Evolutionary conservation across 2,329 filamentous ascomycete genomes (phyloP), one percentile per base, ranked within the genome.

Genomic region (Exophiala alcalophila): DNA sequence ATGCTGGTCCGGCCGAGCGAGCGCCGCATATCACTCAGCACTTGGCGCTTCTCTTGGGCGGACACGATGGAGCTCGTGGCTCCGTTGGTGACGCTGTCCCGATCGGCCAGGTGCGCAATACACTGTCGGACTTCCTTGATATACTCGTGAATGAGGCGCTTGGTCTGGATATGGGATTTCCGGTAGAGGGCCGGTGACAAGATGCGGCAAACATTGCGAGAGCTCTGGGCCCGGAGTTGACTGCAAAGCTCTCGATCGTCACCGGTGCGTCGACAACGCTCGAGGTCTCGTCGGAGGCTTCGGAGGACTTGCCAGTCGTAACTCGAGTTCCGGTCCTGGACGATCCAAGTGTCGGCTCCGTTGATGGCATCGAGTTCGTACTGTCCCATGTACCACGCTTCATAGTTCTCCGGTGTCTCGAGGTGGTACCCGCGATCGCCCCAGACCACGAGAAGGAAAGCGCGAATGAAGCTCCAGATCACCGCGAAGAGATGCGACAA

Each of bases 161-260:
- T 96, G 1, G 90, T 95, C 11, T 90, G 90, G 1, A 85, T 84
- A 60, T 92, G 92, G 9, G 87, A 84, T 44, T 83, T 78, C 57
- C 90, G 90, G 68, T 89, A 96, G 1, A 96, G 72, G 50, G 81
- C 81, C 2, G 86, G 80, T 1, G 83, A 78, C 1, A 86, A 87
- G 56, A 96, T 94, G 61, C 94, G 94, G 44, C 88, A 90, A n/a
- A 94, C 71, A 58, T 96, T 95, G 24, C 90, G 81, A 20, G 94
- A 40, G 19, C 47, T 47, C 18, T 53, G 50, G 16, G 40, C 37
- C n/a, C 47, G 18, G n/a, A 53, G 30, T 18, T 47, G 47, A 38
- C 44, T 44, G 35, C 47, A 53, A 8, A 53, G 37, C 2, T 36
- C 42, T 20, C 47, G 37, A 19, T 49, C 44, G 14, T 53, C 50